Evolutionary conservation across 1,139 yeast genomes (phyloP), one percentile per base, ranked within the genome.

Genomic region (Pichia kudriavzevii): DNA sequence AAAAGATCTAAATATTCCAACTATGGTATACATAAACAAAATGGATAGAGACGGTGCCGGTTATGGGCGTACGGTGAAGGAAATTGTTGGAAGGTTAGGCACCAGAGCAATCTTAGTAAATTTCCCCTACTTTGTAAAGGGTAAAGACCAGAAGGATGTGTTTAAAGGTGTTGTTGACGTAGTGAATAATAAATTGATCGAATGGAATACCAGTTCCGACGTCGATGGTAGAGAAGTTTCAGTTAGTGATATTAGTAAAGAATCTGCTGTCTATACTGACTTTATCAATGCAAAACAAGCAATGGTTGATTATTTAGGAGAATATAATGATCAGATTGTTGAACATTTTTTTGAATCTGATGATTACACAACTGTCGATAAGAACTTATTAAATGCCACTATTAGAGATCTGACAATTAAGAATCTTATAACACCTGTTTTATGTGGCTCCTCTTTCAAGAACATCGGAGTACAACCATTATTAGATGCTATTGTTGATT

Each of bases 21-120:
- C 75, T 36, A 62, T 91, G 12, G 77, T 87, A 7, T 93, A 77
- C 53, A 72, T 91, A 26, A 91, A 91, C 58, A 91, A 91, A 56
- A 88, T 91, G 98, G 99, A 91, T 60, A 69, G 97, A 40, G 81
- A 78, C 13, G 98, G 98, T 11, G 95, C 97, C 0, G 96, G 96
- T 0, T 91, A 77, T 54, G 80, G 95, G 41, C 66, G 95, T 41
- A 83, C 96, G 0, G 94, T 87, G 4, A 75, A 75, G 46, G 97
- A 91, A 49, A 71, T 91, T 18, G 80, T 84, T n/a, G 63, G 75
- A 17, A 83, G 83, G 52, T 62, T 93, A 40, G 76, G 75, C 15
- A 83, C 94, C 0, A 66, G 79, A 28, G 87, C 80, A 4, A 82
- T 79, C 0, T 58, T 87, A 31, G 66, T 87, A 20, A 88, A 81